Conservation (phyloP, 345 rosid species). For the thale cress (Arabidopsis thaliana) region DNA sequence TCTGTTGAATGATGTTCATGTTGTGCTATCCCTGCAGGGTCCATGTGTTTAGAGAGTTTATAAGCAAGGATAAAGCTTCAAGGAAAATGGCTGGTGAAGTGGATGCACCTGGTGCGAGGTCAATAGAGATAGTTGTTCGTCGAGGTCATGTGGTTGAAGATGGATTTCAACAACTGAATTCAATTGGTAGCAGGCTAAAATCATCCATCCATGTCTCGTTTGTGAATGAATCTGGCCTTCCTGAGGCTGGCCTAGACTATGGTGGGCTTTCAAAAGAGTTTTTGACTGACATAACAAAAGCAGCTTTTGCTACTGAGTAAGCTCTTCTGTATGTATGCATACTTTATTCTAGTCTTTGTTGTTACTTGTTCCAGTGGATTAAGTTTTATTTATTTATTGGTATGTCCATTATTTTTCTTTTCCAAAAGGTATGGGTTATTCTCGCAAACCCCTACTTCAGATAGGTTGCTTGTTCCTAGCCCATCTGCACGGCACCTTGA, state of each 20-base stretch:
- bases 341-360: constrained; percentile 20
- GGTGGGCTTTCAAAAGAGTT: constrained; percentile 98
- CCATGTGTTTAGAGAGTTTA: constrained; percentile 91
- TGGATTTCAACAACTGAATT: constrained; percentile 84
- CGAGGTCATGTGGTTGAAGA: constrained; percentile 93
- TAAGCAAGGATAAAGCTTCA: constrained; percentile 89
- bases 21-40: constrained; percentile 63
- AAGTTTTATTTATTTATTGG: constrained; percentile 1
- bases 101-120: constrained; percentile 78
- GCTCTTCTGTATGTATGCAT: constrained; percentile 44
- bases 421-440: constrained; percentile 79
- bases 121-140: constrained; percentile 86
- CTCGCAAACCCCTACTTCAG: constrained; percentile 82
- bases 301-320: constrained; percentile 93
- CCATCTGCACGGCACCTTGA: constrained; percentile 82
- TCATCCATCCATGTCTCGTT: constrained; percentile 92
- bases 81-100: constrained; percentile 92
- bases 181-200: constrained; percentile 85
- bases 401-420: constrained; percentile 26
- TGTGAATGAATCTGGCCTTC: constrained; percentile 96
- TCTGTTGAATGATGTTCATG: constrained; percentile 30
- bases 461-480: constrained; percentile 88
- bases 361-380: constrained; percentile 32
- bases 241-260: constrained; percentile 98
- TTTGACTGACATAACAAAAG: constrained; percentile 91